Percentiles rank a stretch among this genome's conserved stretches.
Conservation (phyloP, 129 eudicot species). For the Solidago caesia region DNA sequence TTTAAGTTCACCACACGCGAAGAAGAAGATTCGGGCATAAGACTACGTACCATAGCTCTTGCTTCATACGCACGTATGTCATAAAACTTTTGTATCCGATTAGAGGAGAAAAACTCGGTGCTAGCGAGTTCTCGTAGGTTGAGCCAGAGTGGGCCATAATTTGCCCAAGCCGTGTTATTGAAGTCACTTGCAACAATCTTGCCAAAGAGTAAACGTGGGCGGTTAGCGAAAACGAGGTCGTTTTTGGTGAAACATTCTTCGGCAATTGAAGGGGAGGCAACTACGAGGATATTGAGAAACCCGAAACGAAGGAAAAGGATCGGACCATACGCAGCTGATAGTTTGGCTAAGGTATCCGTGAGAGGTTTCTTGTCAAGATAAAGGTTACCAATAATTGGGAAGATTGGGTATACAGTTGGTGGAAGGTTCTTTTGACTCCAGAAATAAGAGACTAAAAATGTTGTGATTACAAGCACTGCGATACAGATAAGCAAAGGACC, state of each 20-base stretch:
- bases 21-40: background rate
- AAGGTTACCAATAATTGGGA: constrained; percentile 29
- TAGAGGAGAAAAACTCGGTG: constrained; percentile 38
- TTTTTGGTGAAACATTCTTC: constrained; percentile 22
- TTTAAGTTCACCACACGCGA: constrained; percentile 17
- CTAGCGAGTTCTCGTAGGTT: constrained; percentile 32
- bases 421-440: constrained; percentile 9
- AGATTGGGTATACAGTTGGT: constrained; percentile 22
- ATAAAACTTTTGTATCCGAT: constrained; percentile 26
- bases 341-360: background rate
- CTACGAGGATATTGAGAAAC: constrained; percentile 14
- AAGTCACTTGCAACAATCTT: constrained; percentile 21
- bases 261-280: constrained; percentile 13
- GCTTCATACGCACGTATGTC: constrained; percentile 39
- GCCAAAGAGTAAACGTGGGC: constrained; percentile 7
- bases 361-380: constrained; percentile 9
- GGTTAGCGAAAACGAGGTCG: constrained; percentile 21
- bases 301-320: constrained; percentile 25
- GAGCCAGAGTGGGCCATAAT: constrained; percentile 24
- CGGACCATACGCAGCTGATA: constrained; percentile 23
- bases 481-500: background rate
- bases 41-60: background rate
- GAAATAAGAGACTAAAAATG: background rate
- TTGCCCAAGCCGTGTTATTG: constrained; percentile 16
- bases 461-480: background rate